Conservation (phyloP, 768 basidiomycete genomes). For the Rhizopogon sp. region DNA sequence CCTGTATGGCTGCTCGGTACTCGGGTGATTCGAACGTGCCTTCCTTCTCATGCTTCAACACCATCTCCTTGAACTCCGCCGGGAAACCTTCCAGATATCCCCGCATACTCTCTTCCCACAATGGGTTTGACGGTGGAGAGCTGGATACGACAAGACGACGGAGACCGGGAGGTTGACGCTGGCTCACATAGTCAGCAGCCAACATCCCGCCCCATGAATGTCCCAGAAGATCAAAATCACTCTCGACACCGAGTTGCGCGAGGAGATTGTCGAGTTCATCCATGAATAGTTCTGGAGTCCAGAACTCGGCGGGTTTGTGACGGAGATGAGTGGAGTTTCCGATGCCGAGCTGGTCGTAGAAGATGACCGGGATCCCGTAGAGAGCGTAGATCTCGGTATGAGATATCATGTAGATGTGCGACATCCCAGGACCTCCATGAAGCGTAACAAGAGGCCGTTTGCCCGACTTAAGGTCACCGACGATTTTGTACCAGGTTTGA, state of each 20-base stretch:
- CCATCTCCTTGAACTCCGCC: slow-evolving; percentile 16
- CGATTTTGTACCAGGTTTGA: slow-evolving; percentile 40
- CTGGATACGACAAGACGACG: slow-evolving; percentile 31
- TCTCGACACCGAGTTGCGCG: slow-evolving; percentile 32
- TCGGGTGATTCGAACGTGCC: slow-evolving; percentile 28
- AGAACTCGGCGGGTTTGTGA: slow-evolving; percentile 32
- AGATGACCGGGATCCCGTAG: slow-evolving; percentile 34
- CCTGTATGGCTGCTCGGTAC: slow-evolving; percentile 25
- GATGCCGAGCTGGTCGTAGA: slow-evolving; percentile 50
- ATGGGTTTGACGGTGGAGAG: slow-evolving; percentile 24
- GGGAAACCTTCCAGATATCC: slow-evolving; percentile 22
- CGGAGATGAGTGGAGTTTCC: slow-evolving; percentile 40
- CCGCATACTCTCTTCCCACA: slow-evolving; percentile 23
- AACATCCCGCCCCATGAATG: slow-evolving; percentile 61
- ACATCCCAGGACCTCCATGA: slow-evolving; percentile 44
- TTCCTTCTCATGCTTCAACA: slow-evolving; percentile 28
- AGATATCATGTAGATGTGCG: slow-evolving; percentile 37
- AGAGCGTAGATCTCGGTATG: slow-evolving; percentile 27
- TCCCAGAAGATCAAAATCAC: slow-evolving; percentile 42
- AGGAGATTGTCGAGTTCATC: slow-evolving; percentile 50
- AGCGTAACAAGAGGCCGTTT: slow-evolving; percentile 34
- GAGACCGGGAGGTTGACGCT: slow-evolving; percentile 34
- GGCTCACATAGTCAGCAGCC: slow-evolving; percentile 34
- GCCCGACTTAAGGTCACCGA: slow-evolving; percentile 33
- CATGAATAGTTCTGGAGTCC: slow-evolving; percentile 46